These are phyloP conservation scores for Nitzschia putrida DNA, from an alignment of 108 stramenopile species.

Conservation along the genomic window DNA sequence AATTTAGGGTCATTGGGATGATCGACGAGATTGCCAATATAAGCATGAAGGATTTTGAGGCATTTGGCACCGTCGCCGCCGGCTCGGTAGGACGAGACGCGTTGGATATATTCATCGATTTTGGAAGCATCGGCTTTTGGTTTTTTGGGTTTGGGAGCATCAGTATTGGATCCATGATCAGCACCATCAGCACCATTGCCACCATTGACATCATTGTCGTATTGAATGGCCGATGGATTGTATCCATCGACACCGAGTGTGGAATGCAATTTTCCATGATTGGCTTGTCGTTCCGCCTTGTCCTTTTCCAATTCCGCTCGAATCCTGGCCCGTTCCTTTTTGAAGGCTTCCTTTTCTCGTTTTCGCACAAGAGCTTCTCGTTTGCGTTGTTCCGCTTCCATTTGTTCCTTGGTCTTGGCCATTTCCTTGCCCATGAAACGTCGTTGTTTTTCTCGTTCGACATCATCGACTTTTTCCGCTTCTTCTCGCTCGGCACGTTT, in stretches of 20 bases:
- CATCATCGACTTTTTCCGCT: slow-evolving; percentile 83
- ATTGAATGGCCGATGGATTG: slow-evolving; percentile 90
- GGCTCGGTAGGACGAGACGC: slow-evolving; percentile 81
- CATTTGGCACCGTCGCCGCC: slow-evolving; percentile 93
- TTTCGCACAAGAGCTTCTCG: slow-evolving; percentile 63
- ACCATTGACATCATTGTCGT: slow-evolving; percentile 30
- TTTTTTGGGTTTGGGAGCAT: slow-evolving; percentile 52
- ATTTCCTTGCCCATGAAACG: slow-evolving; percentile 82
- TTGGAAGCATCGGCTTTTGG: slow-evolving; percentile 53
- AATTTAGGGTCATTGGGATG: slow-evolving; percentile 83
- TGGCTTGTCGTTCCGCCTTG: slow-evolving; percentile 82
- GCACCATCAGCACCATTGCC: slow-evolving; percentile 6
- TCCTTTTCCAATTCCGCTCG: slow-evolving; percentile 91
- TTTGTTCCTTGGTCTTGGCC: slow-evolving; percentile 81
- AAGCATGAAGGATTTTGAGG: slow-evolving; percentile 83
- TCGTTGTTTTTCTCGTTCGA: slow-evolving; percentile 84
- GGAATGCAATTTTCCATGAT: slow-evolving; percentile 83
- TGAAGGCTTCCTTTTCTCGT: slow-evolving; percentile 72
- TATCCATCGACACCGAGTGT: slow-evolving; percentile 92
- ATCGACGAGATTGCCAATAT: slow-evolving; percentile 87
- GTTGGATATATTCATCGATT: slow-evolving; percentile 83
- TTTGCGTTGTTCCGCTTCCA: slow-evolving; percentile 86
- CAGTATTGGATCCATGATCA: slow-evolving; percentile 41
- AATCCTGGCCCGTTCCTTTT: slow-evolving; percentile 84
- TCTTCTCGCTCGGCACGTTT: slow-evolving; percentile 85